A percentile compares a stretch with the other conserved stretches of the same genome.
phyloP scores from a whole-genome alignment of 2,329 filamentous ascomycete genomes.

The Aaosphaeria arxii region DNA sequence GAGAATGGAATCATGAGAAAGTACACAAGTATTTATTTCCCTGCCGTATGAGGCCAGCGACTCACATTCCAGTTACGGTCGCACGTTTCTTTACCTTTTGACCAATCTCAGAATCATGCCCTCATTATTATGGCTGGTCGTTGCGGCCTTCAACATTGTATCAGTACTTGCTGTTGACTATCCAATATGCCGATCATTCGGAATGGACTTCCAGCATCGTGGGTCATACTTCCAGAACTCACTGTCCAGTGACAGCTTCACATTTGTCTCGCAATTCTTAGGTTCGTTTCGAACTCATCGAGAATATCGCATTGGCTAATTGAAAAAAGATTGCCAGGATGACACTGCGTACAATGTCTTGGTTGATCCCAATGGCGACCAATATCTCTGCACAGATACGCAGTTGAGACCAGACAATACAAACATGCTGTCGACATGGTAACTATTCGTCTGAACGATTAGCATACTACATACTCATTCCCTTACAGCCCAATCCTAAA shows the following conservation, averaged over 20 bases:
- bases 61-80: too few species aligned
- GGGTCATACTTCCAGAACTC: constrained; percentile 42
- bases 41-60: too few species aligned
- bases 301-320: constrained; percentile 1
- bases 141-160: too few species aligned
- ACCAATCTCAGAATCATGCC: too few species aligned
- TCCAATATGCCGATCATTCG: constrained; percentile 16
- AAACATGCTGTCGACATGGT: constrained; percentile 36
- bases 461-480: neutral
- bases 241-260: constrained; percentile 37
- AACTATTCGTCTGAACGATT: neutral
- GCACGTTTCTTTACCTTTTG: too few species aligned
- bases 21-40: too few species aligned
- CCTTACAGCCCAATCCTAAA: constrained; percentile 29
- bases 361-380: constrained; percentile 37
- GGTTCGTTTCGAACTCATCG: constrained; percentile 11
- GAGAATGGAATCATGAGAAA: too few species aligned
- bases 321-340: constrained; percentile 26
- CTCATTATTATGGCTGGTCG: too few species aligned
- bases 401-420: constrained; percentile 34
- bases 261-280: constrained; percentile 39
- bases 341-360: constrained; percentile 39
- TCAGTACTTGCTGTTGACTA: neutral
- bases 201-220: constrained; percentile 39
- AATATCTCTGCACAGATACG: constrained; percentile 37